Conservation (phyloP, 2,329 filamentous ascomycete species). For the Coniella lustricola region DNA sequence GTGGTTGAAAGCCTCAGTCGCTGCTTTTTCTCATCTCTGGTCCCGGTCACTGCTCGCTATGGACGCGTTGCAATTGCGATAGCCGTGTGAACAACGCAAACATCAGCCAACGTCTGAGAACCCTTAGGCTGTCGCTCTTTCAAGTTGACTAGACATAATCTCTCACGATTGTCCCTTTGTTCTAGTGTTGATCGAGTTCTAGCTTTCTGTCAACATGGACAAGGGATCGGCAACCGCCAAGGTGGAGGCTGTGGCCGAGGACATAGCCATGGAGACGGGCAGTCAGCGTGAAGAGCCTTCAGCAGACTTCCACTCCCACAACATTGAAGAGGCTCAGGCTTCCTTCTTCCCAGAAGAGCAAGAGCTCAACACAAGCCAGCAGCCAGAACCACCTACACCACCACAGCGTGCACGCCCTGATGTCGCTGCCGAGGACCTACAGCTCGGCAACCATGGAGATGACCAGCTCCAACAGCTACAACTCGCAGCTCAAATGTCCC, state of each 20-base stretch:
- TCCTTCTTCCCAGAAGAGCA: conserved; percentile 13
- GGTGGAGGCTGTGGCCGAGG: conserved; percentile 13
- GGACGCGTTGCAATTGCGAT: background rate
- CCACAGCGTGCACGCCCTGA: conserved; percentile 34
- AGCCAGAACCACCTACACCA: conserved; percentile 30
- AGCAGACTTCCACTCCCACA: conserved; percentile 13
- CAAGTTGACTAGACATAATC: too few relatives aligned
- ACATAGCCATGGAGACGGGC: conserved; percentile 6
- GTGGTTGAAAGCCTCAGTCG: background rate
- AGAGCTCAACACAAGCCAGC: conserved; percentile 19
- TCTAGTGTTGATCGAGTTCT: too few relatives aligned
- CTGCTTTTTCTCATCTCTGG: background rate
- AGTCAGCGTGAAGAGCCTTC: conserved; percentile 3
- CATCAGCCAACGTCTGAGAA: background rate
- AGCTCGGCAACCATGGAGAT: conserved; percentile 43
- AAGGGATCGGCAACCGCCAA: conserved; percentile 8
- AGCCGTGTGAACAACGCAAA: background rate
- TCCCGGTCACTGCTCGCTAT: background rate
- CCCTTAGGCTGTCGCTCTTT: background rate
- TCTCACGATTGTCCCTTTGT: too few relatives aligned
- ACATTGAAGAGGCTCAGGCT: conserved; percentile 11
- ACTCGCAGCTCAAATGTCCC: conserved; percentile 50
- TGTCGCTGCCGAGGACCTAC: conserved; percentile 48
- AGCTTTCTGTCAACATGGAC: conserved; percentile 3
- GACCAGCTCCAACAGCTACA: conserved; percentile 33